Evolutionary conservation across 1,284 basidiomycete genomes (phyloP).

Genomic region (Ceratobasidium sp.): DNA sequence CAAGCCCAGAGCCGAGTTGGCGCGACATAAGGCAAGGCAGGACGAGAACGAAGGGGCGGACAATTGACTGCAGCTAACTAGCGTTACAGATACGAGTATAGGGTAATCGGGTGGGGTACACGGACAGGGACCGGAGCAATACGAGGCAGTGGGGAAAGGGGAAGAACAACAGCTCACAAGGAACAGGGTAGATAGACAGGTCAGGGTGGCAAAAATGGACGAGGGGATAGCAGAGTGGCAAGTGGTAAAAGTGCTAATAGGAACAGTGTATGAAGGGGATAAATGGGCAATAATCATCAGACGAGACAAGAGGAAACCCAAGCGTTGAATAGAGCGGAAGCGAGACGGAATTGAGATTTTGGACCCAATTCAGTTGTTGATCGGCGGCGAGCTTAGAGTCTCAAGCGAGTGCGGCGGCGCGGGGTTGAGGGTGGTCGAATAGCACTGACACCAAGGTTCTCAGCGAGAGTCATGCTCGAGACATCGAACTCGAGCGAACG

Average conservation of each 20-base stretch:
- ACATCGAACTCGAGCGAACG: constrained; percentile 38
- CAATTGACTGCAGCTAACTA: constrained; percentile 45
- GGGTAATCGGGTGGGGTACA: constrained; percentile 13
- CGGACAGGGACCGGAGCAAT: constrained; percentile 23
- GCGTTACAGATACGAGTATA: constrained; percentile 35
- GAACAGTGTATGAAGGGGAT: constrained; percentile 1
- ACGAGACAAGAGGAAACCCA: neutral
- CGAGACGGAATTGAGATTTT: neutral
- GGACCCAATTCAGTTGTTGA: neutral
- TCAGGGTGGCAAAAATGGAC: neutral
- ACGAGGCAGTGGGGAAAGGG: neutral
- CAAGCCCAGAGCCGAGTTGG: neutral
- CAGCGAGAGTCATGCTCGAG: constrained; percentile 1
- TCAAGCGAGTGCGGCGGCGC: constrained; percentile 33
- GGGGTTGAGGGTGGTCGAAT: constrained; percentile 30
- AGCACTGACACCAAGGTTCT: neutral
- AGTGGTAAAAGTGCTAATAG: constrained; percentile 3
- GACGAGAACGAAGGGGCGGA: neutral
- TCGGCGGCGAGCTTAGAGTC: constrained; percentile 23
- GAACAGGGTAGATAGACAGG: constrained; percentile 6
- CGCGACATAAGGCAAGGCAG: constrained; percentile 4
- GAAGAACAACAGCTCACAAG: too few relatives aligned
- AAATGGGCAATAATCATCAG: too few relatives aligned
- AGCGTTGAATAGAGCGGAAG: neutral
- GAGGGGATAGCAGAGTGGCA: neutral